Base-by-base conservation (phyloP, 2,329 filamentous ascomycete genomes). In the Aspergillus sp. region DNA sequence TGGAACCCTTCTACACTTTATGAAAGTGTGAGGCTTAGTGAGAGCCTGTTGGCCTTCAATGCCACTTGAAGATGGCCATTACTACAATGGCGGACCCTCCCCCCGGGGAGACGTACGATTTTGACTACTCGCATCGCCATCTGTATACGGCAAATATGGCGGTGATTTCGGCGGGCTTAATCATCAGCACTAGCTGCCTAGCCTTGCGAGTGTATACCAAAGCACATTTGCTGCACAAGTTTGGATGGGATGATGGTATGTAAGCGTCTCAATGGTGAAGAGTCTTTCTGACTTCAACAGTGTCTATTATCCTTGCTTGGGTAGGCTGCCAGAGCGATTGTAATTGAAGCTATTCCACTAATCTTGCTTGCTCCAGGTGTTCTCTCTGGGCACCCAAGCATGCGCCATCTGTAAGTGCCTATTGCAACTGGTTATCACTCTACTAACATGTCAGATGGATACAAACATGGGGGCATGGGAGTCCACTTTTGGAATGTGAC, bases 141-240 rank as follows among this genome's bases (percentile, higher is more conserved):
- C 32, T 63, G n/a, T 63, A 58, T 21, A 25, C 28, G 13, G 49
- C 59, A 23, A 60, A 49, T 10, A 39, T 55, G 28, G 54, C 19
- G 5, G 38, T 63, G 15, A 21, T 63, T 5, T 51, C 57, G 5
- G 25, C 45, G 4, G 61, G 61, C 3, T n/a, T 63, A 13, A 39
- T 57, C 10, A 41, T 58, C 25, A 53, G 52, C 21, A 61, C 61
- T 1, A 36, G 47, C 30, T 59, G 25, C 19, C 25, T 63, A 25
- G 23, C 21, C 3, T 7, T 63, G 23, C 58, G 61, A n/a, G 19
- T 63, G 5, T 63, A 61, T 32, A 61, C 58, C 5, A 63, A 60
- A 21, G 58, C 55, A 41, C 19, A 28, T 1, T 38, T 63, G 32
- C 32, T 63, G 30, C 55, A 48, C 5, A 57, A 57, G 32, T 57